Base-by-base conservation (phyloP, 352 stramenopile species). In the Phytophthora quininea region DNA sequence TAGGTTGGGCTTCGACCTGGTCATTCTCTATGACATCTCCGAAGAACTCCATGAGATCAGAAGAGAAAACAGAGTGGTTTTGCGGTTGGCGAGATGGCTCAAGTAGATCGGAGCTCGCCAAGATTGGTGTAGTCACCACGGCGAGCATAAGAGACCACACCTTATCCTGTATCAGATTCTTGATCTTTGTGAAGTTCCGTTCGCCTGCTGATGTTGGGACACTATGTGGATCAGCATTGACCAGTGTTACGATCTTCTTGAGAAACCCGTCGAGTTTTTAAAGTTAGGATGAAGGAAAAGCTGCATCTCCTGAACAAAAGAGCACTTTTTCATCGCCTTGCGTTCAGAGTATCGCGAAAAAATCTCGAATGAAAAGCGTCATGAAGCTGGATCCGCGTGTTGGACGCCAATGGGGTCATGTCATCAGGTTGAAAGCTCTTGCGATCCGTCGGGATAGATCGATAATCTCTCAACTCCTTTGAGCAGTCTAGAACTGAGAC, bases 211-310 rank as follows among this genome's bases (percentile, higher is more conserved):
- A 9, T 14, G 35, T 56, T 10, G 27, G 14, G 27, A 14, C 15
- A 11, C 37, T 37, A 31, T 19, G 32, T 45, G 32, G 37, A 37
- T 63, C 45, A 11, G 27, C 35, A 45, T 64, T 64, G 24, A 33
- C 51, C 14, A 50, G 30, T 29, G 8, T 11, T 4, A 61, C 24
- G 19, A 57, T 48, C 52, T 24, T 24, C 8, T 57, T 67, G 3
- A 52, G 43, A 37, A 60, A n/a, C 9, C 37, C 58, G 33, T 64
- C 58, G 19, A 58, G 46, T 10, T 14, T 38, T 58, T 57, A 37
- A 64, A 53, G 48, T 64, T 57, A 2, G 56, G 56, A 46, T 56
- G 56, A 4, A 64, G 35, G 29, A 64, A 57, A 14, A 52, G 40
- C 35, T 58, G 48, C 58, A 58, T 64, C 38, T 58, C 37, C 27